Evolutionary conservation across 2,329 filamentous ascomycete species (phyloP).

Genomic region (Epichloe scottii): DNA sequence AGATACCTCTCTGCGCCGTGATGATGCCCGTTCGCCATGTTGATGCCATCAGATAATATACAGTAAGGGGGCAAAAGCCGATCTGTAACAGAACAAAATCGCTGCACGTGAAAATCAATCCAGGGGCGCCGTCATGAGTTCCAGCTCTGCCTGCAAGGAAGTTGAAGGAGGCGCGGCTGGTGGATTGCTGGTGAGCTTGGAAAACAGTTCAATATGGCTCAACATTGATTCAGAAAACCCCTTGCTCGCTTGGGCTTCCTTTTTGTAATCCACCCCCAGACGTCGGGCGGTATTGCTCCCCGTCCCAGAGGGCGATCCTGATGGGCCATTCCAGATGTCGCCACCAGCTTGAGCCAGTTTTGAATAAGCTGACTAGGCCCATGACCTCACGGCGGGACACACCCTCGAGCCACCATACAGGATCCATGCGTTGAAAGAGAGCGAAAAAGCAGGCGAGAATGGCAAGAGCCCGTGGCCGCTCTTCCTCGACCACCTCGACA

Average conservation of each 20-base stretch:
- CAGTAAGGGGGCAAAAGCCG: too few species aligned
- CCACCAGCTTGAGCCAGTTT: conserved; percentile 48
- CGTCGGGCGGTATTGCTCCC: conserved; percentile 39
- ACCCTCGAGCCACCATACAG: conserved; percentile 58
- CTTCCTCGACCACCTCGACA: conserved; percentile 45
- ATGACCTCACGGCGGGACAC: conserved; percentile 54
- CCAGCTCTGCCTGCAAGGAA: conserved; percentile 19
- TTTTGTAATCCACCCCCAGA: conserved; percentile 42
- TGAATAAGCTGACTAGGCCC: conserved; percentile 47
- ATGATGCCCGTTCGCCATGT: background rate
- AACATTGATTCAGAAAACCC: conserved; percentile 23
- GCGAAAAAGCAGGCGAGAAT: conserved; percentile 57
- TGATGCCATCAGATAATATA: background rate
- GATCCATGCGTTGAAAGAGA: conserved; percentile 47
- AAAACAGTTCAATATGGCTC: conserved; percentile 28
- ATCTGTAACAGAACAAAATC: background rate
- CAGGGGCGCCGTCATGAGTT: conserved; percentile 19
- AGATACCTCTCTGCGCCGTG: background rate
- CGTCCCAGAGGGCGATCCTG: conserved; percentile 45
- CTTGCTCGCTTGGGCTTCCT: conserved; percentile 25
- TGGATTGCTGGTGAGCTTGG: conserved; percentile 22
- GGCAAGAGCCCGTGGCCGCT: conserved; percentile 47
- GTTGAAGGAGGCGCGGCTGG: conserved; percentile 15
- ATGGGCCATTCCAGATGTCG: conserved; percentile 49
- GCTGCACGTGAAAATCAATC: conserved; percentile 14